These are phyloP conservation scores for Paramarasmius palmivorus DNA, from an alignment of 1,284 basidiomycete species.

Conservation along the genomic window DNA sequence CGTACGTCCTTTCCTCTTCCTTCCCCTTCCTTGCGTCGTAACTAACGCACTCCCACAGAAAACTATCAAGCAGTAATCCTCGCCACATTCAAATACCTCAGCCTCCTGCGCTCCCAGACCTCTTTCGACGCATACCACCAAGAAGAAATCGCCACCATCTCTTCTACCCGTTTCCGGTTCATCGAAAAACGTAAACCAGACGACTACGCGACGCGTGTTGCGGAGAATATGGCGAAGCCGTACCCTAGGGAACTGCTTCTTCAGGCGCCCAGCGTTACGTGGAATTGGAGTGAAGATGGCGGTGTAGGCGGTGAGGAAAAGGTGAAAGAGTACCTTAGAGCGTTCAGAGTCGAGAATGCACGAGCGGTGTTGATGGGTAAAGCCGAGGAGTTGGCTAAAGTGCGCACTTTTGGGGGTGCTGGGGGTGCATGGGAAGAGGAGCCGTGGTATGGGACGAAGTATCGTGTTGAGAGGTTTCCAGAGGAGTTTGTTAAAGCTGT, in stretches of 20 bases:
- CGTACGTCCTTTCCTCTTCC: conserved; percentile 46
- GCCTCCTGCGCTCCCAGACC: conserved; percentile 68
- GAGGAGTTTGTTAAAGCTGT: conserved; percentile 68
- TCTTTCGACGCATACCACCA: conserved; percentile 77
- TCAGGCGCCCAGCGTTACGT: conserved; percentile 72
- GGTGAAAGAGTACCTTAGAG: conserved; percentile 64
- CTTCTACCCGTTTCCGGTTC: conserved; percentile 84
- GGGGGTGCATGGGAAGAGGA: conserved; percentile 79
- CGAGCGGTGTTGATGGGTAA: conserved; percentile 82
- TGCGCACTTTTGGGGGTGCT: conserved; percentile 34
- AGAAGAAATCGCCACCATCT: conserved; percentile 77
- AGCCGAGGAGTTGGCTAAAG: conserved; percentile 61
- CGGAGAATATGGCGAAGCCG: conserved; percentile 79
- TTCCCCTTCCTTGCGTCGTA: conserved; percentile 4
- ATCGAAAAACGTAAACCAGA: conserved; percentile 84
- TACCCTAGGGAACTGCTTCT: conserved; percentile 82
- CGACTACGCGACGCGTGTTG: conserved; percentile 78
- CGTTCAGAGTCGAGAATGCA: conserved; percentile 61
- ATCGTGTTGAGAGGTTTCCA: conserved; percentile 69
- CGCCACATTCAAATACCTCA: conserved; percentile 86
- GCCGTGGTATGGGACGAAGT: conserved; percentile 88
- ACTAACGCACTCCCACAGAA: conserved; percentile 39
- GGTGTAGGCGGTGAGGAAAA: conserved; percentile 45
- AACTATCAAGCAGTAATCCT: conserved; percentile 79
- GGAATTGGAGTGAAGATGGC: conserved; percentile 59